Base-by-base conservation (phyloP, 768 basidiomycete species). In the Pisolithus sp. region DNA sequence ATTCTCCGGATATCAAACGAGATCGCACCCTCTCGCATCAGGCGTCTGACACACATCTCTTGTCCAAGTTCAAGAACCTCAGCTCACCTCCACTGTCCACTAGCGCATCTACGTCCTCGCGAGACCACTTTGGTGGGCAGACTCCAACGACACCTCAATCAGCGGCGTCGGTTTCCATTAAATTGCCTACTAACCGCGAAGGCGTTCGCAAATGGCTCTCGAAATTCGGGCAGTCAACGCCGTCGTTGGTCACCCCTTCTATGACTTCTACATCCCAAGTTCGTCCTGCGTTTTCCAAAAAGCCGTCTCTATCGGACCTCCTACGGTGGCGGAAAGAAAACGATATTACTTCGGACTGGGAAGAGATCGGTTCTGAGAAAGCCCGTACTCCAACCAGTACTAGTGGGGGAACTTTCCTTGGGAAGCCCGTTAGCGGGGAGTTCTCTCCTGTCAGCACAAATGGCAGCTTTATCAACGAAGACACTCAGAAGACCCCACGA, bases 131-230 rank as follows among this genome's bases (percentile, higher is more conserved):
- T 59, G 53, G 69, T 23, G 62, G 56, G 26, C 64, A 64, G 34
- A 57, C 68, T 13, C 43, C 31, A 10, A 59, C 46, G n/a, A 51
- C 52, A 17, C 70, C 73, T 12, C 66, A 75, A 48, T 68, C 73
- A 7, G 60, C 73, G 21, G 60, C 57, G 41, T 68, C 57, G 67
- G 71, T 55, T 67, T 69, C 57, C 59, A 68, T 54, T 67, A 70
- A 61, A 62, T 71, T 91, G 44, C 89, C 89, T 1, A 87, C 80
- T 65, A 88, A 80, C 18, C 74, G 86, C 18, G 83, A 87, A 48
- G 88, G 83, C 21, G 89, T 90, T 23, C 85, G 82, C 66, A 87
- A 85, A 59, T 91, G 89, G 89, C 65, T 90, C 57, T 80, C 66
- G 43, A 82, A 81, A 65, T 78, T 80, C 52, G 68, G 77, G 7